Evolutionary conservation across 2,329 filamentous ascomycete genomes (phyloP), one percentile per base, ranked within the genome.

Genomic region (Juglanconis sp.): DNA sequence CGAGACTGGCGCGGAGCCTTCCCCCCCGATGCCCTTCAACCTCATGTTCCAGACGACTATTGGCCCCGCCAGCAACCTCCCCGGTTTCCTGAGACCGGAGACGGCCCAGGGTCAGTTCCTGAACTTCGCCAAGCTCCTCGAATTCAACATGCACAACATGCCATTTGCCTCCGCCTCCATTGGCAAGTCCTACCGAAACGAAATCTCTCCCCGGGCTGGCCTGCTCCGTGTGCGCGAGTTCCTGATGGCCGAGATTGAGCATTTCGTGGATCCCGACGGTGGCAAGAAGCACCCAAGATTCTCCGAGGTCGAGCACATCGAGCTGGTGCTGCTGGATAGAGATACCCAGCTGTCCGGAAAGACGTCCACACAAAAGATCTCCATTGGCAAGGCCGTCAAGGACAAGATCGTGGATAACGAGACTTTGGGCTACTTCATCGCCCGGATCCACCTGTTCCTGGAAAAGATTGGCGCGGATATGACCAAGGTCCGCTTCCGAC

Each of bases 21-120:
- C 86, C 34, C 88, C 90, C 35, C 95, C 95, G 3, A 89, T 96
- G 54, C 83, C 92, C 47, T 97, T 98, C 85, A 99, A 99, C 79
- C 87, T 99, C 71, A 99, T 99, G 95, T 99, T 98, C 82, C 89
- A 94, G 76, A 97, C 94, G 47, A 83, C 90, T 40, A 98, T 99
- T 72, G 95, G 95, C 64, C 93, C 94, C 59, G 96, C 91, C 79
- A 90, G 90, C 75, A 93, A 96, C 72, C 81, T 90, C 64, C 86
- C 90, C 52, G 93, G 91, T 57, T 97, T 92, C 74, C 82, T 97
- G 61, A 86, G 93, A 58, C 95, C 95, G 48, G 95, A 99, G 78
- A 99, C 95, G 35, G 95, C 95, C 4, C 95, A 99, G 81, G 95
- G 95, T 65, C 95, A 99, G 78, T 99, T 99, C 78, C 80, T 98